Conservation (phyloP, 768 basidiomycete species). For the Boletellus ananas region DNA sequence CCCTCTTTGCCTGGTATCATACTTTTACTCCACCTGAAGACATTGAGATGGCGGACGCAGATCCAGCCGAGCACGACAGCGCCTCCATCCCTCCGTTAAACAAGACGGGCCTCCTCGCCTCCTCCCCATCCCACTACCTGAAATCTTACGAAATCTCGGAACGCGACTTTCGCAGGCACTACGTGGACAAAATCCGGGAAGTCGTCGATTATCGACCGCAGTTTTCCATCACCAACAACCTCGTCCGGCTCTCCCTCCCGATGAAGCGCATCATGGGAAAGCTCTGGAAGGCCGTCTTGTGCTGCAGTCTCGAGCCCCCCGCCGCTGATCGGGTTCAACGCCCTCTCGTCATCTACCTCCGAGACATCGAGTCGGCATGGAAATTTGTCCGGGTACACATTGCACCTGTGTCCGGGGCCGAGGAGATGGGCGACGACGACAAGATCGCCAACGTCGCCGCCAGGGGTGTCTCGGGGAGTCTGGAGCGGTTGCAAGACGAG, state of each 20-base stretch:
- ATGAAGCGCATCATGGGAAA: constrained; percentile 13
- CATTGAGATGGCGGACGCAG: constrained; percentile 6
- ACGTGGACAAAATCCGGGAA: constrained; percentile 13
- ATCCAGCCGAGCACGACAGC: not conserved
- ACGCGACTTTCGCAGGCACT: constrained; percentile 15
- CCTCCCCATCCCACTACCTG: constrained; percentile 20
- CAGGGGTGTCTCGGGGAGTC: constrained; percentile 13
- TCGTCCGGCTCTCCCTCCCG: constrained; percentile 19
- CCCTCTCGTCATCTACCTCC: constrained; percentile 24
- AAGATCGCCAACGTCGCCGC: not conserved
- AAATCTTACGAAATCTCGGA: constrained; percentile 23
- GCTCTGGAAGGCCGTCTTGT: constrained; percentile 22
- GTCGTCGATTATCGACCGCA: constrained; percentile 7
- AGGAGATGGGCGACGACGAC: not conserved
- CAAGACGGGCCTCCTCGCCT: constrained; percentile 23
- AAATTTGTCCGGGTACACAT: constrained; percentile 17
- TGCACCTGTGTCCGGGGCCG: not conserved
- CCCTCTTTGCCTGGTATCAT: constrained; percentile 27
- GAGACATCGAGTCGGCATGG: constrained; percentile 3
- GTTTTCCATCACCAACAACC: constrained; percentile 19
- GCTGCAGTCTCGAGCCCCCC: constrained; percentile 21
- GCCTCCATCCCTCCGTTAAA: not conserved
- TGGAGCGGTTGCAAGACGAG: constrained; percentile 15
- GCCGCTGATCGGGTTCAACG: constrained; percentile 6
- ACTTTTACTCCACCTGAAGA: constrained; percentile 6